Percentiles rank a stretch among this genome's conserved stretches.
Conservation (phyloP, 164 flowering plant genomes). For the Piper longum region DNA sequence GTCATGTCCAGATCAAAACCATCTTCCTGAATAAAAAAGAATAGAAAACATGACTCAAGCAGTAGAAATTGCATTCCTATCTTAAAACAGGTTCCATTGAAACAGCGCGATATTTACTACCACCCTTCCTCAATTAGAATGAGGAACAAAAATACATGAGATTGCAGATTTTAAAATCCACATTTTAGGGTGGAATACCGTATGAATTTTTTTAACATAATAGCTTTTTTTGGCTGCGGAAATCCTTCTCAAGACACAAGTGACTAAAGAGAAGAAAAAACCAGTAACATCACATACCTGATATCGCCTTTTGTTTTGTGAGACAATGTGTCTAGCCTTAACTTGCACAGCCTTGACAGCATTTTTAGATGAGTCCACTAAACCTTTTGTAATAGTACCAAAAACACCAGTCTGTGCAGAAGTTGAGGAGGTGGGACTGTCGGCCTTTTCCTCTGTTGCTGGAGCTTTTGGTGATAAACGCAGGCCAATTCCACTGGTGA, state of each 20-base stretch:
- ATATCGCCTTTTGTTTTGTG: conserved; percentile 94
- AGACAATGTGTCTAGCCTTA: conserved; percentile 95
- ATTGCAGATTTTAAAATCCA: too few relatives aligned
- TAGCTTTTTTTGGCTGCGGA: too few relatives aligned
- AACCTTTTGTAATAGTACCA: conserved; percentile 71
- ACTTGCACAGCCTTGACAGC: conserved; percentile 95
- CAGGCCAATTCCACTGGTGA: conserved; percentile 67
- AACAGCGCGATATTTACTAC: too few relatives aligned
- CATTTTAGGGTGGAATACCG: too few relatives aligned
- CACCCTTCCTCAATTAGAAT: too few relatives aligned
- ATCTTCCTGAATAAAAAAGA: conserved; percentile 51
- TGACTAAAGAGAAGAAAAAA: too few relatives aligned
- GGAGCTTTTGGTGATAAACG: conserved; percentile 70
- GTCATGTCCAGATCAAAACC: conserved; percentile 99
- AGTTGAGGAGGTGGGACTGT: conserved; percentile 21
- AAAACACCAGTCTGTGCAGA: conserved; percentile 50
- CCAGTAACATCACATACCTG: conserved; percentile 37
- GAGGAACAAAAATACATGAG: too few relatives aligned
- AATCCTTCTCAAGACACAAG: too few relatives aligned
- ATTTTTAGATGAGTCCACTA: conserved; percentile 82
- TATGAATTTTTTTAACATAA: too few relatives aligned
- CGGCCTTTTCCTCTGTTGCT: conserved; percentile 27
- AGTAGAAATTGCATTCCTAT: neutral
- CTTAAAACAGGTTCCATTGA: too few relatives aligned
- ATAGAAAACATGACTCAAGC: neutral